A percentile compares a stretch with the other conserved stretches of the same genome.
phyloP scores from a whole-genome alignment of 345 rosid genomes.

The Eucalyptus urophylla region DNA sequence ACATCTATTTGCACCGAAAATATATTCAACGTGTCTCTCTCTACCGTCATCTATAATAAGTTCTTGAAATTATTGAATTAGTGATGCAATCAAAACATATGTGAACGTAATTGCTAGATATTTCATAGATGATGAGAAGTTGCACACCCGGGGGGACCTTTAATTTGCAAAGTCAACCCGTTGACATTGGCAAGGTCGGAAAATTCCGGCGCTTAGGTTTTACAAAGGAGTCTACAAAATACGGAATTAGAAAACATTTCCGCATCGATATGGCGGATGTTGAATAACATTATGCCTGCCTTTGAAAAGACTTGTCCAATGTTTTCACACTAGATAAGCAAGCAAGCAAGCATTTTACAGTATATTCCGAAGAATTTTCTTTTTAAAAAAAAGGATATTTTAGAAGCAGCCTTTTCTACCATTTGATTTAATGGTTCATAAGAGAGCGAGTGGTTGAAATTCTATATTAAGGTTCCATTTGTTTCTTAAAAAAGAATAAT shows the following conservation, averaged over 20 bases:
- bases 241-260: background rate
- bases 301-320: background rate
- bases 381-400: background rate
- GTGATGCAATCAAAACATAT: background rate
- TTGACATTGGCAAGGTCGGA: background rate
- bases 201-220: background rate
- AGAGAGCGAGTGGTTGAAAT: background rate
- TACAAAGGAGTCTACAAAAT: background rate
- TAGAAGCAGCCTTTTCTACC: background rate
- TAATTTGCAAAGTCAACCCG: background rate
- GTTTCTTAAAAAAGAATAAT: no score
- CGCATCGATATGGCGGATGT: background rate
- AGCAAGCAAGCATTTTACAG: background rate
- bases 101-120: background rate
- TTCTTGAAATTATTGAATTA: background rate
- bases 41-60: background rate
- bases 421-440: background rate
- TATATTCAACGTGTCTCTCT: background rate
- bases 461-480: background rate
- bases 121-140: background rate
- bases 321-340: background rate
- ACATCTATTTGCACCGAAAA: background rate
- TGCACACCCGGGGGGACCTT: background rate
- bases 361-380: background rate
- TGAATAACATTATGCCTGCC: background rate